Base-by-base conservation (phyloP, 164 flowering plant genomes). In the Pachysandra terminalis region DNA sequence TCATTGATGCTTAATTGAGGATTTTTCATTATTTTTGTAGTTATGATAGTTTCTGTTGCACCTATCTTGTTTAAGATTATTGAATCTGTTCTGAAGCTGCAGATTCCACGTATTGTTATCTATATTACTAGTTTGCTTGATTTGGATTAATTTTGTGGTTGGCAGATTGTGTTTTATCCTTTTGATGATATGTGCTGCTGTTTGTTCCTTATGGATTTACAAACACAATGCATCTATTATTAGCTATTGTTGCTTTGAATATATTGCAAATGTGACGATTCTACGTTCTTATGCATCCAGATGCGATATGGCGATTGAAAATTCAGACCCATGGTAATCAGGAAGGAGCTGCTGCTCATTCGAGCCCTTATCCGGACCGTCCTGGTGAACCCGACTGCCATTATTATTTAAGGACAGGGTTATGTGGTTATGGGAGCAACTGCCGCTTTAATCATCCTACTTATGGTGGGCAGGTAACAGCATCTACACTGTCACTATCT, bases 371-470 rank as follows among this genome's bases (percentile, higher is more conserved):
- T 66, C 93, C 90, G 0, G 89, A 81, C 76, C 89, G 93, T 32
- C 90, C 85, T 0, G 88, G 89, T 14, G 89, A 85, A 73, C 89
- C 87, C 0, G 86, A 87, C 74, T 89, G 95, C 72, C 58, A 72
- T 21, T 86, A 80, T 76, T 89, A 81, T 79, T 35, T 85, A 61
- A 81, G 87, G 73, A 87, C 88, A 56, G 89, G 95, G n/a, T 60
- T 63, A 19, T 89, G 95, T 80, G 89, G 90, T 32, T 89, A 84
- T 79, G 95, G 90, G 19, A 77, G 49, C 56, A 79, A 78, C 56
- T 89, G 91, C 62, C 81, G 87, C 0, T 89, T 76, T 70, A 84
- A 89, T 75, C 95, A 89, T 70, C 91, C 95, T 63, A 22, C 69
- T 68, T 66, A 77, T 79, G 66, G 66, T 61, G 69, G 75, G 16